Base-by-base conservation (phyloP, 371 early-diverging fungal genomes). In the Blakeslea trispora region DNA sequence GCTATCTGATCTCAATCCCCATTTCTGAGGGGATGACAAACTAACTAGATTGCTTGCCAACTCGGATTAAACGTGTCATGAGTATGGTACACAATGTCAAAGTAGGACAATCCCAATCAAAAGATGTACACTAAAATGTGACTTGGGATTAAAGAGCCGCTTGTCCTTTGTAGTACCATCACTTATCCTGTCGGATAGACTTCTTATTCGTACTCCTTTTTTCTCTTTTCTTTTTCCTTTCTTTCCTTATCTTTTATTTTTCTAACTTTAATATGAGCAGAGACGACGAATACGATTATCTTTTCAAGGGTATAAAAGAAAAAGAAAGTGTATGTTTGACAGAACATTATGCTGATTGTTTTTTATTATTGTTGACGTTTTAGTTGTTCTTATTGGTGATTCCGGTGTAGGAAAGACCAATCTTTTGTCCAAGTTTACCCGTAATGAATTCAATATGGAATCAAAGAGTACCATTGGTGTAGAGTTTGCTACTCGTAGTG, bases 381-480 rank as follows among this genome's bases (percentile, higher is more conserved):
- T 63, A 94, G 98, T 99, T 79, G 99, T 99, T 32, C 83, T 99
- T 50, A 99, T 99, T 81, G 99, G 99, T 46, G 99, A 99, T 71
- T 97, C 99, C n/a, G 98, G 99, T 40, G 99, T 99, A 59, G 99
- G 99, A 58, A 99, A 99, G 77, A 98, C 99, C 63, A 99, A 99
- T 78, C 89, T 99, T 24, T 88, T 99, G 44, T 87, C 93, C 62
- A 89, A 97, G 57, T 98, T 99, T 77, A 98, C 99, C 23, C 88
- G 96, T 60, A 94, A 98, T 76, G 97, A 97, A 75, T 99, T 99
- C 82, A 92, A 91, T 71, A 68, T 95, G 61, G 97, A 96, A 63
- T 94, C 97, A 52, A 98, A 98, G 76, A 96, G 99, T 21, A 99
- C 99, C 54, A 99, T 99, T 63, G 99, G 99, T 61, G 99, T 99